Evolutionary conservation across 345 rosid genomes (phyloP).

Genomic region (Mangifera indica): DNA sequence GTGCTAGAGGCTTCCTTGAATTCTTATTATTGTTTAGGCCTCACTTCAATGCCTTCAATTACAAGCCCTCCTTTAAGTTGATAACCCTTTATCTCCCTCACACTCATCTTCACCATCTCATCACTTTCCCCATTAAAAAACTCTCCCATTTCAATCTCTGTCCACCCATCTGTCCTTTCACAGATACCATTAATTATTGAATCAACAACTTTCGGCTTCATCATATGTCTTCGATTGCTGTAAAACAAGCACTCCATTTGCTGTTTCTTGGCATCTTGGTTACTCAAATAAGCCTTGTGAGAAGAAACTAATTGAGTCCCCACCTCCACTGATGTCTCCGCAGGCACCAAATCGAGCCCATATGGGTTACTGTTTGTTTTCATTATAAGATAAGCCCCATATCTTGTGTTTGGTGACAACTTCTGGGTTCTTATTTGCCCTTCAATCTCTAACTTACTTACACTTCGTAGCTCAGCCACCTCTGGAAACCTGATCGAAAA

Average conservation of each 20-base stretch:
- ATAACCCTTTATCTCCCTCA: slow-evolving; percentile 64
- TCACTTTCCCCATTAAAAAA: slow-evolving; percentile 37
- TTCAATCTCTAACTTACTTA: slow-evolving; percentile 33
- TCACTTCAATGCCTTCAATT: background rate
- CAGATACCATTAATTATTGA: slow-evolving; percentile 3
- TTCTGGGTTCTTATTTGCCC: slow-evolving; percentile 32
- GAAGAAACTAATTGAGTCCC: slow-evolving; percentile 4
- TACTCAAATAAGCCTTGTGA: slow-evolving; percentile 17
- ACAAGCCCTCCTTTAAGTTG: slow-evolving; percentile 69
- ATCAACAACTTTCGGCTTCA: slow-evolving; percentile 10
- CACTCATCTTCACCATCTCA: slow-evolving; percentile 49
- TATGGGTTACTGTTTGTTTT: slow-evolving; percentile 23
- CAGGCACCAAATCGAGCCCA: slow-evolving; percentile 38
- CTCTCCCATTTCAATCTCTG: slow-evolving; percentile 75
- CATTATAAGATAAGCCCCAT: slow-evolving; percentile 36
- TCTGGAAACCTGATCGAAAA: slow-evolving; percentile 35
- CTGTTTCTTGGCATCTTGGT: background rate
- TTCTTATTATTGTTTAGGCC: background rate
- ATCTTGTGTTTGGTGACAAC: slow-evolving; percentile 38
- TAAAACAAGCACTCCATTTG: slow-evolving; percentile 4
- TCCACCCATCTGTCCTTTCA: slow-evolving; percentile 63
- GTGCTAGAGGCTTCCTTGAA: too few species aligned
- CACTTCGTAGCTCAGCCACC: slow-evolving; percentile 37
- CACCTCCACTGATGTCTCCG: slow-evolving; percentile 23
- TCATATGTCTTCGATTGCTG: background rate